Evolutionary conservation across 164 flowering plant species (phyloP), one percentile per base, ranked within the genome.

Genomic region (Platanus orientalis): DNA sequence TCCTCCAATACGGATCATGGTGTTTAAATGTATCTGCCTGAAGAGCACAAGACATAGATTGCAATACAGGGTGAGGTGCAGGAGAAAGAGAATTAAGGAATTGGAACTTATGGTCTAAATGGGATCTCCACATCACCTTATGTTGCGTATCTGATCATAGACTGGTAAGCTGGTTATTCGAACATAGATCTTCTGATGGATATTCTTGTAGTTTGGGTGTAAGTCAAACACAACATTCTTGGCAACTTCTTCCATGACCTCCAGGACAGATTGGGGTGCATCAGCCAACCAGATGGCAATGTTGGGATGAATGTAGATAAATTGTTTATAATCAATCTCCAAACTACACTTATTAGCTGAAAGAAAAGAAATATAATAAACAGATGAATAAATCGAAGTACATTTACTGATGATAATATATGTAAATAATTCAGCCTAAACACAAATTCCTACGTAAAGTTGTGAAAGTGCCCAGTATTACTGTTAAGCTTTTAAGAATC

Each of bases 271-370:
- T 48, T 89, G 97, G 0, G 99, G 99, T 34, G 99, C 97, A 88
- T 94, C 99, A 66, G 96, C 99, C 60, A 94, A 81, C 99, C 99
- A 94, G 58, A 94, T 94, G n/a, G 99, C 99, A 76, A 94, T 91
- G 71, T 92, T 94, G 24, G 97, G 99, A 74, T 88, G 96, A 40
- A 82, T 67, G 74, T 77, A 83, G 63, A 89, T 94, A 71, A 94
- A 94, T 44, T 94, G 92, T 52, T 84, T 94, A 78, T 89, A 94
- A 70, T 94, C 96, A 54, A 94, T 88, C 89, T 91, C 97, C 86
- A 94, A 81, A 71, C 99, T 94, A 59, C 99, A 94, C 70, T 78
- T 88, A 60, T 94, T 91, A 70, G 88, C 99, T 94, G 92, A 79
- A 79, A 20, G 17, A 49, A 53, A 44, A 49, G 24, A 13, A 26